Evolutionary conservation across 257 asterid species (phyloP), one percentile per base, ranked within the genome.

Genomic region (Solanum bulbocastanum): DNA sequence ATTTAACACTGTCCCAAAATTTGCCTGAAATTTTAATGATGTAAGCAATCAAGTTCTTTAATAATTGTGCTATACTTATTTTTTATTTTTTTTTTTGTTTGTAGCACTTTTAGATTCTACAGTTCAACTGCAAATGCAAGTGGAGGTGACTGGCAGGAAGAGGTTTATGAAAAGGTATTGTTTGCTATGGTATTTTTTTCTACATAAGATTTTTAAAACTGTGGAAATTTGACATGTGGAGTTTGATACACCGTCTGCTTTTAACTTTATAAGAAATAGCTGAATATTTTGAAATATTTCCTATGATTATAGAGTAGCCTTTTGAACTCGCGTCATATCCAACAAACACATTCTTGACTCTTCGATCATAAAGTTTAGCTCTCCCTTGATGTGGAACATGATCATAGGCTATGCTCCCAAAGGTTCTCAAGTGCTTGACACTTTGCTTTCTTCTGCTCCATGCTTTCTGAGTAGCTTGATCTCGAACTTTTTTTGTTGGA

Each of bases 111-210:
- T 91, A 92, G 98, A 95, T 93, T 92, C 95, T 78, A 91, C 98
- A 7, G 90, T 98, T 52, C 97, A 94, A 91, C 94, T 25, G 98
- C 96, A 86, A 93, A 91, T 89, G 90, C 91, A 49, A 92, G 73
- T 91, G 92, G 91, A 62, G 96, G 93, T 87, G 98, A 96, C 84
- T 97, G 98, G 99, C 98, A 95, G 90, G 99, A 97, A 89, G 98
- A 96, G 90, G 89, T 90, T 83, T 95, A 92, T 91, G 98, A 96
- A 86, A 97, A 94, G 99, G 52, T 71, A 85, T 85, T 66, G 62
- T 84, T 12, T 14, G 62, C 62, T 42, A 42, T 44, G 1, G n/a
- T 49, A 40, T 27, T 87, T 86, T 74, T 62, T 11, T 52, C 83
- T n/a, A 18, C 33, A 13, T 8, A 22, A n/a, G 30, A 9, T 87